phyloP scores from a whole-genome alignment of 208 protist genomes.

The Hexamita inflata region DNA sequence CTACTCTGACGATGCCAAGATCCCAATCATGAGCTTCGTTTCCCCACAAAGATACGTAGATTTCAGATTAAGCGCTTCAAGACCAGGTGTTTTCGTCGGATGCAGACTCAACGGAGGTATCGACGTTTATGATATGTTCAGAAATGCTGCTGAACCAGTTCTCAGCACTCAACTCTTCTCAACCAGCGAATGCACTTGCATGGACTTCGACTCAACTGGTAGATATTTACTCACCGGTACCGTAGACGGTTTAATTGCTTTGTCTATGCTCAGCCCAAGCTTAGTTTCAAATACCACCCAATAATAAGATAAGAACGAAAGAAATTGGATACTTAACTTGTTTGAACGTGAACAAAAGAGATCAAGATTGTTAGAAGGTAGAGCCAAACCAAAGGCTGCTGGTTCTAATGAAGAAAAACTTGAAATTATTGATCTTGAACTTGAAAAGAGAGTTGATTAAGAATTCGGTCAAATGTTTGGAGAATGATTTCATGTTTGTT shows the following conservation, averaged over 20 bases:
- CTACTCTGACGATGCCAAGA: neutral
- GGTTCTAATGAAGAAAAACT: neutral
- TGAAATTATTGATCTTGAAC: neutral
- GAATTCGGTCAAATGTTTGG: neutral
- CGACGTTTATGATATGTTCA: slow-evolving; percentile 20
- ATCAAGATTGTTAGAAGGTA: neutral
- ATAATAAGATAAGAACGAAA: too few species aligned
- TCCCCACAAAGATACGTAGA: too few species aligned
- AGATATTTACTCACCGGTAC: neutral
- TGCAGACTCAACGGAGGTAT: neutral
- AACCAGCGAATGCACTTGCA: neutral
- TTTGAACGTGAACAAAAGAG: slow-evolving; percentile 13
- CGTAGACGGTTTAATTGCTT: neutral
- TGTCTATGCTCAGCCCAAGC: too few species aligned
- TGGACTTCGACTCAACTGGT: slow-evolving; percentile 14
- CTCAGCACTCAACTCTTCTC: neutral
- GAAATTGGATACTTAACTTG: neutral
- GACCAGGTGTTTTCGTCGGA: slow-evolving; percentile 2
- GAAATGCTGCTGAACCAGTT: neutral
- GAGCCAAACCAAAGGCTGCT: neutral
- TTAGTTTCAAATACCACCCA: too few species aligned
- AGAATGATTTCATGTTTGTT: too few species aligned
- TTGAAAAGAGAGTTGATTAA: neutral
- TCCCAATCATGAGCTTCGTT: neutral
- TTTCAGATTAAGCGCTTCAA: neutral